Base-by-base conservation (phyloP, 1,284 basidiomycete species). In the Coniferiporia weirii region DNA sequence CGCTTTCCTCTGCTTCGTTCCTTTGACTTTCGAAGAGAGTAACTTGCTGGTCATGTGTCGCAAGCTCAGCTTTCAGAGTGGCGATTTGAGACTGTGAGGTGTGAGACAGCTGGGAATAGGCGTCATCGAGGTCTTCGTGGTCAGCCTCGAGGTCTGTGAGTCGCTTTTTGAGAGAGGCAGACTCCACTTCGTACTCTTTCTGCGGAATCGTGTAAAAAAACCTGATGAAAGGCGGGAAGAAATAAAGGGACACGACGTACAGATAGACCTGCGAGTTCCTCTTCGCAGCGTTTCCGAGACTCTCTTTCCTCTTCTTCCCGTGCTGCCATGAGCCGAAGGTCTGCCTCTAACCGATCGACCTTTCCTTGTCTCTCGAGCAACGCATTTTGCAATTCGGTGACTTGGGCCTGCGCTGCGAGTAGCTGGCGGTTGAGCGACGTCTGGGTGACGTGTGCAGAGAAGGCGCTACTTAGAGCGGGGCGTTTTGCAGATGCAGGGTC, bases 61-160 rank as follows among this genome's bases (percentile, higher is more conserved):
- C 7, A 10, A 61, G 22, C 3, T 57, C 45, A 19, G 43, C 4
- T 10, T 53, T 43, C 34, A 61, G 52, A 12, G 19, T 35, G 27
- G 50, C 43, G 4, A 48, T 57, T 36, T 49, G n/a, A 12, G 53
- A 49, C 47, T 53, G 20, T 9, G 57, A 47, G 15, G 43, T 32
- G 43, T 60, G 53, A 10, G 45, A 40, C 4, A 60, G 60, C 17
- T 13, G 35, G 20, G 50, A 52, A 40, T 61, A 56, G 6, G 53
- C 60, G 17, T 61, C 60, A 7, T 36, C 32, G 38, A 62, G 49
- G 22, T 62, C 61, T 20, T 59, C 61, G 22, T 62, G 57, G 36
- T 56, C 57, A 5, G 52, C 48, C 35, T 59, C 57, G n/a, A 62
- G 57, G 2, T 52, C 51, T 7, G 53, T 32, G 15, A 59, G 45